These are phyloP conservation scores for Ricinus communis DNA, from an alignment of 345 rosid species.

Conservation along the genomic window DNA sequence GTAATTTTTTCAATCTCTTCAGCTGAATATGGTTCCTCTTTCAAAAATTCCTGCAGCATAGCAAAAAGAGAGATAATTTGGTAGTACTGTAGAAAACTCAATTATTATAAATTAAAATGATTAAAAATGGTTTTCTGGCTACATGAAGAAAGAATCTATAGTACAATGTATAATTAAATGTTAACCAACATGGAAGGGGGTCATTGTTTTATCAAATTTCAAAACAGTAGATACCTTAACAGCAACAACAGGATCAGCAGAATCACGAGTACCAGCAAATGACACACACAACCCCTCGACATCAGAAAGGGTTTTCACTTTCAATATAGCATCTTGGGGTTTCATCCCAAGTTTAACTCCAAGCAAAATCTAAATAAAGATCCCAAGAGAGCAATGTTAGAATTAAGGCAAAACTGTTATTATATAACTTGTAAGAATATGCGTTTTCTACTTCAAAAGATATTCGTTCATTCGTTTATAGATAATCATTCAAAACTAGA, in stretches of 20 bases:
- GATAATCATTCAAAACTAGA: neutral
- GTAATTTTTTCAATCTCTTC: slow-evolving; percentile 72
- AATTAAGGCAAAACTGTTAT: neutral
- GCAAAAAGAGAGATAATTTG: neutral
- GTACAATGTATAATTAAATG: neutral
- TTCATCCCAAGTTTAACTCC: slow-evolving; percentile 88
- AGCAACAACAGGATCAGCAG: slow-evolving; percentile 78
- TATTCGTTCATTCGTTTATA: neutral
- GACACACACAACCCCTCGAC: slow-evolving; percentile 84
- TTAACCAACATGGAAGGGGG: neutral
- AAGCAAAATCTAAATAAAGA: slow-evolving; percentile 62
- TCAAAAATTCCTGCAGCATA: slow-evolving; percentile 58
- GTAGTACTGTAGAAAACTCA: neutral
- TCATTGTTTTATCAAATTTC: neutral
- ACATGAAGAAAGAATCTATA: neutral
- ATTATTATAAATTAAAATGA: neutral
- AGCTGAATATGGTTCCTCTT: slow-evolving; percentile 76
- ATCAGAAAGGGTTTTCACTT: slow-evolving; percentile 87
- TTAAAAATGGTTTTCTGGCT: neutral
- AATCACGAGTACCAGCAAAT: slow-evolving; percentile 52
- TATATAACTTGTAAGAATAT: too few species aligned
- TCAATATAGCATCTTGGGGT: slow-evolving; percentile 61
- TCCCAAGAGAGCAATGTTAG: slow-evolving; percentile 18
- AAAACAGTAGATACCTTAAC: slow-evolving; percentile 63
- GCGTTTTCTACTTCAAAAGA: too few species aligned